Conservation (phyloP, 2,329 filamentous ascomycete genomes). For the Scedosporium dehoogii region DNA sequence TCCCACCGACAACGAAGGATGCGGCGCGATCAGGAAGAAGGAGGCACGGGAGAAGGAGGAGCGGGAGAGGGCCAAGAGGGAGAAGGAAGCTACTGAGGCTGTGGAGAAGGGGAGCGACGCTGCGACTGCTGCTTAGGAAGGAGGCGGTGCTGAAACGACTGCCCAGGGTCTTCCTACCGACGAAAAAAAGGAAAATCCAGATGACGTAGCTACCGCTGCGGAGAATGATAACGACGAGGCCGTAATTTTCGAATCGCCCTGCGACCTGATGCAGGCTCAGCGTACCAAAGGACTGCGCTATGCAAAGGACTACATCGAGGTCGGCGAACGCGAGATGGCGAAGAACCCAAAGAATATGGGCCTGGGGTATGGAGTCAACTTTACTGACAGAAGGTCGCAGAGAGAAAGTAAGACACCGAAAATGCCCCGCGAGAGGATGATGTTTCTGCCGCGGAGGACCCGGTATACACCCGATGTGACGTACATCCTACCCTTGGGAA, state of each 20-base stretch:
- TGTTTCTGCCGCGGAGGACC: not conserved
- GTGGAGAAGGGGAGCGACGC: not conserved
- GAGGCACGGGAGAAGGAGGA: not conserved
- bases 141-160: not conserved
- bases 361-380: too few species aligned
- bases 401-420: too few species aligned
- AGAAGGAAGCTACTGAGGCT: not conserved
- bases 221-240: not conserved
- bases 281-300: too few species aligned
- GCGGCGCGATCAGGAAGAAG: conserved; percentile 3
- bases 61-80: not conserved
- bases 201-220: not conserved
- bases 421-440: not conserved
- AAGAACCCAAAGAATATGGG: too few species aligned
- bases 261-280: too few species aligned
- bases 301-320: too few species aligned
- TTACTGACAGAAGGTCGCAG: too few species aligned
- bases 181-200: not conserved
- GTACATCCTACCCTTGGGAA: not conserved
- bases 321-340: too few species aligned
- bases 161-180: not conserved
- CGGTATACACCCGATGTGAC: not conserved
- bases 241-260: too few species aligned
- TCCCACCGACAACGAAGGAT: conserved; percentile 1
- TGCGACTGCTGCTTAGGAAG: not conserved